Conservation (phyloP, 305 asterid genomes). For the Fraxinus albicans region DNA sequence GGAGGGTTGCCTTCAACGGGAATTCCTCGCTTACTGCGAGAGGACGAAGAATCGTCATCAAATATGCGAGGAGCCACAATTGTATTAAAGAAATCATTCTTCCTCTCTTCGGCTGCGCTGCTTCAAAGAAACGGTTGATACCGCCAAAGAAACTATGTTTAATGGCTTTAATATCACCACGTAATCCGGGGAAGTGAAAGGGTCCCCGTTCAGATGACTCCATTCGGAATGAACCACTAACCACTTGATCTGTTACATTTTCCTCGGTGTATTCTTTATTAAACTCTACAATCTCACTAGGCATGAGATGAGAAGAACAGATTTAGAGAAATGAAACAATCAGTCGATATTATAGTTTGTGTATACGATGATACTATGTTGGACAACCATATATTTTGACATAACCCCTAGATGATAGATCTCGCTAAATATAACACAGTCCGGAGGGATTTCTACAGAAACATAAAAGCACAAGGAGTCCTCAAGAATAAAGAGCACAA, state of each 20-base stretch:
- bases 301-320: conserved; percentile 40
- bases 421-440: neutral
- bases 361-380: neutral
- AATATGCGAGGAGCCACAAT: conserved; percentile 40
- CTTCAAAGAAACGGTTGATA: conserved; percentile 50
- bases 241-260: conserved; percentile 73
- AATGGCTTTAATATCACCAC: conserved; percentile 63
- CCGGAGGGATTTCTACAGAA: neutral
- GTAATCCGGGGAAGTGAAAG: conserved; percentile 61
- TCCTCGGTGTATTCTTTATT: conserved; percentile 71
- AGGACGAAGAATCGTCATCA: conserved; percentile 30
- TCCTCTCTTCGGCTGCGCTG: conserved; percentile 60
- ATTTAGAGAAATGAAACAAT: neutral
- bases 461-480: neutral
- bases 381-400: neutral
- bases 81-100: conserved; percentile 32
- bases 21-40: conserved; percentile 31
- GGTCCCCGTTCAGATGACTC: conserved; percentile 34
- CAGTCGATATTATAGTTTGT: neutral
- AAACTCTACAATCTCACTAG: conserved; percentile 71
- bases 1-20: conserved; percentile 41
- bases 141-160: conserved; percentile 56
- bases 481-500: neutral
- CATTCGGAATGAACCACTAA: conserved; percentile 38
- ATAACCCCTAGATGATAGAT: neutral